Base-by-base conservation (phyloP, 2,329 filamentous ascomycete species). In the Claviceps arundinis region DNA sequence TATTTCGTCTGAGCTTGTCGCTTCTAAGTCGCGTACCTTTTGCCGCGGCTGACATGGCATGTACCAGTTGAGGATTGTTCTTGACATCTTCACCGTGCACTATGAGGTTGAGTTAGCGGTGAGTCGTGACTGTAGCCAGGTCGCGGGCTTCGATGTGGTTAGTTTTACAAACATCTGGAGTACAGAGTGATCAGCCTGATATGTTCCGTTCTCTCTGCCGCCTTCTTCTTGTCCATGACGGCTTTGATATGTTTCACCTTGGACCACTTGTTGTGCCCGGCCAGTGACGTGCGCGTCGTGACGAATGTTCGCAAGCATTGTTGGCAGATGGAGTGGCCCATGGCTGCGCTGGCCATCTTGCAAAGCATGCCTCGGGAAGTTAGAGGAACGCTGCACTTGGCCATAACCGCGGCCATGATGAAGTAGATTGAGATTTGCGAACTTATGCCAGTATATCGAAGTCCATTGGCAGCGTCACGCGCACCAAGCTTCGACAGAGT, bases 211-310 rank as follows among this genome's bases (percentile, higher is more conserved):
- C 89, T 83, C 59, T 84, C 76, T 44, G 77, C 77, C 68, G 82
- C 88, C 69, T 90, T 95, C 60, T 84, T 83, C 54, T 77, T 77
- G 67, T 98, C 93, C 53, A 84, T 85, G 56, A 84, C 87, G 50
- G 85, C 89, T 69, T 98, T 98, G 67, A 93, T 89, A 68, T 97
- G 93, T 64, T 85, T 87, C 70, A 96, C 97, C 63, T 93, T 95
- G 53, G 89, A 89, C 93, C 93, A 98, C 65, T 89, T 86, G 68
- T 85, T 95, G 70, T 95, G 89, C 14, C 89, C 89, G 24, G 85
- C 83, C 55, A 70, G 68, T 14, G 69, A 62, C 7, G 60, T 53
- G 8, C 73, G 57, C 16, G 71, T 74, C 16, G 71, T 71, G 52
- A 66, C 66, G 54, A 84, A 74, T 38, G 66, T 61, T 51, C 77